A percentile compares a stretch with the other conserved stretches of the same genome.
These are phyloP conservation scores for Lathyrus sativus DNA, from an alignment of 306 rosid species.

Conservation along the genomic window DNA sequence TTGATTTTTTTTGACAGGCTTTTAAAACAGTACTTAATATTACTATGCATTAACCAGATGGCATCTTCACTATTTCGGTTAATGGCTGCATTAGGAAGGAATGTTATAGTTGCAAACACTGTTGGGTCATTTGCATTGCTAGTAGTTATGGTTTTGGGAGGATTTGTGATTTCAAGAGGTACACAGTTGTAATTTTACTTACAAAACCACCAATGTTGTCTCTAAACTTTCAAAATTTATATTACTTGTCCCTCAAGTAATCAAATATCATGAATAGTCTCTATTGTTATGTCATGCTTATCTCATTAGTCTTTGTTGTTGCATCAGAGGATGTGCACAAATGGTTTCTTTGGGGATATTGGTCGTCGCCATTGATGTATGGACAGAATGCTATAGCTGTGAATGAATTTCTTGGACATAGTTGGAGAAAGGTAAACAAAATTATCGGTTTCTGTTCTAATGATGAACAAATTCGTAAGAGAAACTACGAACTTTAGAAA, in stretches of 20 bases:
- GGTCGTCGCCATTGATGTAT: constrained; percentile 81
- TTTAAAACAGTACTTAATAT: constrained; percentile 66
- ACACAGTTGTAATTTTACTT: constrained; percentile 24
- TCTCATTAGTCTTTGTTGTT: constrained; percentile 1
- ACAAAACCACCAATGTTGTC: neutral
- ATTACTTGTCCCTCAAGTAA: neutral
- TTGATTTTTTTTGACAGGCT: constrained; percentile 51
- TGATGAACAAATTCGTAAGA: neutral
- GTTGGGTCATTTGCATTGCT: constrained; percentile 70
- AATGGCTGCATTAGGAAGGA: constrained; percentile 75
- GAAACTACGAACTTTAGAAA: neutral
- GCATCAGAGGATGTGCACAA: constrained; percentile 58
- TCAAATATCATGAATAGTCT: neutral
- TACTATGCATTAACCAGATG: constrained; percentile 78
- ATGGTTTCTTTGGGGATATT: constrained; percentile 85
- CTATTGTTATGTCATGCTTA: neutral
- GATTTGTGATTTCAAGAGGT: constrained; percentile 88
- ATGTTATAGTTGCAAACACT: constrained; percentile 68
- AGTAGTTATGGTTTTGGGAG: constrained; percentile 71
- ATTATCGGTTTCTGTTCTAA: constrained; percentile 2
- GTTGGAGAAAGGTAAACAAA: constrained; percentile 65
- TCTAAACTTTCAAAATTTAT: neutral
- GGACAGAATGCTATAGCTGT: constrained; percentile 76
- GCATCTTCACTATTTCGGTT: constrained; percentile 78
- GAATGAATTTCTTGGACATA: constrained; percentile 77